Evolutionary conservation across 495 filamentous ascomycete genomes (phyloP), one percentile per base, ranked within the genome.

Genomic region (Daldinia decipiens): DNA sequence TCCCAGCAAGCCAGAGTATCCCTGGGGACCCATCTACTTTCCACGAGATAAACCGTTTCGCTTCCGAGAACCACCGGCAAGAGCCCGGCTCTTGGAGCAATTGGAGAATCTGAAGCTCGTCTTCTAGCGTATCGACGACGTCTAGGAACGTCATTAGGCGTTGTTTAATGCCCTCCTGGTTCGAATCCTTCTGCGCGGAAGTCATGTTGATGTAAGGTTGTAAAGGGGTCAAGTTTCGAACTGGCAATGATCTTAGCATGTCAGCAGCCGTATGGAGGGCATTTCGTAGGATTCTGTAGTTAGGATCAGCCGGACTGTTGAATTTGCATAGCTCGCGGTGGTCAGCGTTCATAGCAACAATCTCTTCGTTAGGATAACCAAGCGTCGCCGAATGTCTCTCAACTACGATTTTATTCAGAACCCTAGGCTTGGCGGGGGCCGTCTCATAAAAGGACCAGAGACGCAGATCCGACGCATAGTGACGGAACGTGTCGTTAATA

Each of bases 271-370:
- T 75, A 2, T 56, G 17, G 0, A 81, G 71, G 9, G 77, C 73
- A 56, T 80, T 75, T 40, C 77, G 67, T 9, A 81, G 50, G 0
- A 67, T 65, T 47, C 53, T 71, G 40, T 77, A 79, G 50, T 79
- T 81, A 4, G 70, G 69, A 47, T 79, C 72, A 0, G 54, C 36
- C 4, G 61, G 63, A 21, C 26, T 75, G 2, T 69, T 51, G 36
- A 79, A 81, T 53, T 79, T 81, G 70, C 79, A 81, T 29, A 79
- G 52, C 7, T 73, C 62, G 26, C 78, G 78, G 38, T 81, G 76
- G 54, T 81, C 76, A 1, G 79, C 78, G 47, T 79, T 61, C 74
- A 81, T 72, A 11, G 70, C 52, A 2, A 59, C 31, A 51, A 75
- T 65, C 54, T 76, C 54, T 56, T 81, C 78, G 29, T 77, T 68